Percentiles rank a stretch among this genome's conserved stretches.
Conservation (phyloP, 2,329 filamentous ascomycete species). For the Lasiodiplodia sp. region DNA sequence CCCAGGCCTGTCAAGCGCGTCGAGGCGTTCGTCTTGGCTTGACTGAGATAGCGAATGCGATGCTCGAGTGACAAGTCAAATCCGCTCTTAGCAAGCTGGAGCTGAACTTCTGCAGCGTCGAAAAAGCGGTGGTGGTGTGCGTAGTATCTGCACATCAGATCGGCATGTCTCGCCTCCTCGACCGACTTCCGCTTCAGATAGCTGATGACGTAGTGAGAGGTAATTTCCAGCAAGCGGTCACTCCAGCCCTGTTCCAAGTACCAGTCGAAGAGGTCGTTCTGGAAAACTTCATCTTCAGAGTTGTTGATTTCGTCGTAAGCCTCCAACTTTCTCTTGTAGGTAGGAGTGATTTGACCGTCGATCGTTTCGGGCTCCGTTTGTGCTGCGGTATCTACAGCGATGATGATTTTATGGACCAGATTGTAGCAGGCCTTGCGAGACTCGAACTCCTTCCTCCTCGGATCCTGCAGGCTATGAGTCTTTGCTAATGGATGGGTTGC, state of each 20-base stretch:
- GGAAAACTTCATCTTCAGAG: slow-evolving; percentile 91
- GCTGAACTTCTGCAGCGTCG: slow-evolving; percentile 86
- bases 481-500: no score
- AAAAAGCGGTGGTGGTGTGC: slow-evolving; percentile 84
- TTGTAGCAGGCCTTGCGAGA: slow-evolving; percentile 82
- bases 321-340: slow-evolving; percentile 81
- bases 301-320: slow-evolving; percentile 89
- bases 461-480: slow-evolving; percentile 60
- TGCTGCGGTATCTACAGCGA: slow-evolving; percentile 76
- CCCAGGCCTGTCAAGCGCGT: slow-evolving; percentile 79
- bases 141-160: slow-evolving; percentile 92
- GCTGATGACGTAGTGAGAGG: slow-evolving; percentile 83
- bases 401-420: slow-evolving; percentile 83
- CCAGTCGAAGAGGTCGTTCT: slow-evolving; percentile 97
- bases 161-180: slow-evolving; percentile 78
- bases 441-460: slow-evolving; percentile 71
- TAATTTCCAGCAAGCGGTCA: slow-evolving; percentile 82
- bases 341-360: slow-evolving; percentile 78
- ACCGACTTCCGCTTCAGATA: slow-evolving; percentile 81
- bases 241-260: slow-evolving; percentile 86
- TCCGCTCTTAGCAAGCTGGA: slow-evolving; percentile 80
- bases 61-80: slow-evolving; percentile 82
- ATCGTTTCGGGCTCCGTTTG: slow-evolving; percentile 73
- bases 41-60: slow-evolving; percentile 86
- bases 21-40: slow-evolving; percentile 90